These are phyloP conservation scores for Biscutella laevigata DNA, from an alignment of 441 rosid species.

Conservation along the genomic window DNA sequence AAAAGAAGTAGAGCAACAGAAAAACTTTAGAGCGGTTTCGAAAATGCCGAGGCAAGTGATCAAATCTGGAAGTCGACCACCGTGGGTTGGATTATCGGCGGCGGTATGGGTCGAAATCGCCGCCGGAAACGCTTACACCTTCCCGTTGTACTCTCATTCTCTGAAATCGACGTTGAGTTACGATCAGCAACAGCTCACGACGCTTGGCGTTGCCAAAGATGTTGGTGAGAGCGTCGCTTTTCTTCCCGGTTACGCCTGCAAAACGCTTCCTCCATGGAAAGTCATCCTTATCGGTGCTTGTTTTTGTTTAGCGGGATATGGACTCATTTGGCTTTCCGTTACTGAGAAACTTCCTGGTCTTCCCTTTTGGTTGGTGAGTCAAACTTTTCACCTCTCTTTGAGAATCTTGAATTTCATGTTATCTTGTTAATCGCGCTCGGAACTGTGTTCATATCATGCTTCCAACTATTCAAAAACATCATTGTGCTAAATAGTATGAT, in stretches of 20 bases:
- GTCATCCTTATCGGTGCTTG: constrained; percentile 46
- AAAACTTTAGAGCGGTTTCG: background rate
- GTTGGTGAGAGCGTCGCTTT: constrained; percentile 70
- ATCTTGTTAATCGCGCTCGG: background rate
- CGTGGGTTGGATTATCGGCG: constrained; percentile 84
- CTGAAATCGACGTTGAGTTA: constrained; percentile 66
- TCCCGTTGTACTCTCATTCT: constrained; percentile 62
- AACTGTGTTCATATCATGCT: constrained; percentile 1
- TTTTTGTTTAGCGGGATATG: constrained; percentile 67
- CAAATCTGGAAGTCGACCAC: constrained; percentile 73
- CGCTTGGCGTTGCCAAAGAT: constrained; percentile 79
- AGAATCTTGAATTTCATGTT: background rate
- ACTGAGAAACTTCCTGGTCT: constrained; percentile 37
- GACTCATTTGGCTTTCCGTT: constrained; percentile 74
- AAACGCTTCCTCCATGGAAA: constrained; percentile 72
- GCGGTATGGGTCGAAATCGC: constrained; percentile 70
- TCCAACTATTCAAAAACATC: background rate
- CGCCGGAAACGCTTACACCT: constrained; percentile 59
- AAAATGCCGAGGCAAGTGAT: constrained; percentile 44
- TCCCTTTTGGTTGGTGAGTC: constrained; percentile 66
- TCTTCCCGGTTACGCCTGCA: constrained; percentile 71
- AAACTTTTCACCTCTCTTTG: background rate
- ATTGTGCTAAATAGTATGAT: background rate
- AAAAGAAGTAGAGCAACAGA: background rate
- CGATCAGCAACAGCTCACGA: constrained; percentile 63